Conservation (phyloP, 441 rosid genomes). For the Eugenia klotzschiana region DNA sequence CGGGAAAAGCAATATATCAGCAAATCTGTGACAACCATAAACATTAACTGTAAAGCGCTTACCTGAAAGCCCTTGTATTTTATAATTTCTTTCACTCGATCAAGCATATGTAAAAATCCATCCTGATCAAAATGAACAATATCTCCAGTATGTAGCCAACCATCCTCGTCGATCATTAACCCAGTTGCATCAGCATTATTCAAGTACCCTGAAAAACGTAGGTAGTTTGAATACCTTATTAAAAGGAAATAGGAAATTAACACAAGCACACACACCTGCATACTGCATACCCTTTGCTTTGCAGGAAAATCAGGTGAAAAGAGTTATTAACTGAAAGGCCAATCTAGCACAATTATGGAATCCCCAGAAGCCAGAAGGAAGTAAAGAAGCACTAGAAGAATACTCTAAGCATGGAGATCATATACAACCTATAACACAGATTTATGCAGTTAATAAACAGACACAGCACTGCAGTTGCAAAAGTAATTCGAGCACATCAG, state of each 20-base stretch:
- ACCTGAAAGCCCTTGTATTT: constrained; percentile 93
- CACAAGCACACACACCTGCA: not conserved
- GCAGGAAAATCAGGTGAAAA: not conserved
- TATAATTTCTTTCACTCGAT: constrained; percentile 72
- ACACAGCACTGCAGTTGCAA: not conserved
- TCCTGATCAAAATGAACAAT: constrained; percentile 57
- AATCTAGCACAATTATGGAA: not conserved
- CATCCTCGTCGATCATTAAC: constrained; percentile 38
- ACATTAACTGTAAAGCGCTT: not conserved
- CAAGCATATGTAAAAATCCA: constrained; percentile 53
- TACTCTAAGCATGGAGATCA: not conserved
- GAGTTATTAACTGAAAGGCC: not conserved
- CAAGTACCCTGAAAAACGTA: constrained; percentile 36
- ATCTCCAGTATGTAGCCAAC: constrained; percentile 88
- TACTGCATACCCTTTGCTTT: not conserved
- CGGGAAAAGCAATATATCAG: not conserved
- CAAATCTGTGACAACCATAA: not conserved
- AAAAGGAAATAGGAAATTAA: not conserved
- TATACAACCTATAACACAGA: not conserved
- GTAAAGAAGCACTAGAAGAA: not conserved
- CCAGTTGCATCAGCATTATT: constrained; percentile 50
- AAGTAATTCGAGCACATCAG: not conserved
- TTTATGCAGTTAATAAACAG: not conserved
- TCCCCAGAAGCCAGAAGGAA: not conserved
- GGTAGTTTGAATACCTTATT: not conserved